These are phyloP conservation scores for Chlorella variabilis DNA, from an alignment of 163 green algal species.

Conservation along the genomic window DNA sequence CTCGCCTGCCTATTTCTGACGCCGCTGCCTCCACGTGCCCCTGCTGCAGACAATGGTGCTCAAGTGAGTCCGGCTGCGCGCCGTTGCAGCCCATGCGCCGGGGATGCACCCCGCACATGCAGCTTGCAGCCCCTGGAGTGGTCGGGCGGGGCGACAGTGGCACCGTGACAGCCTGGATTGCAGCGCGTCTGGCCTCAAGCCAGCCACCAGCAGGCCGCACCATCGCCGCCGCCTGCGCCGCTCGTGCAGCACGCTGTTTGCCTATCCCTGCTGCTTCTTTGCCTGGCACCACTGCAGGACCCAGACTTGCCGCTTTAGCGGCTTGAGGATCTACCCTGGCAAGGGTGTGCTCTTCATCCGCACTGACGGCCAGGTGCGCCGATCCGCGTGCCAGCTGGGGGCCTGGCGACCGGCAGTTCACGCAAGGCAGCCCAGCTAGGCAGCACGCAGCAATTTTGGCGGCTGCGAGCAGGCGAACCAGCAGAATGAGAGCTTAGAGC, in stretches of 20 bases:
- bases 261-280: background rate
- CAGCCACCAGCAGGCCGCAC: no score
- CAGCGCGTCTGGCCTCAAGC: no score
- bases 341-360: conserved; percentile 93
- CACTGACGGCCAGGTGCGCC: conserved; percentile 82
- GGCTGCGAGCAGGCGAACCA: no score
- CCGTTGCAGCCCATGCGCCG: background rate
- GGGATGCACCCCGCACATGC: no score
- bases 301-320: conserved; percentile 96
- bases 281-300: conserved; percentile 87
- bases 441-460: background rate
- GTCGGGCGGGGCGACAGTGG: no score
- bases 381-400: background rate
- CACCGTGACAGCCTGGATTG: no score
- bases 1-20: no score
- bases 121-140: no score
- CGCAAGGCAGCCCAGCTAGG: no score
- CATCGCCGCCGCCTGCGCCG: no score
- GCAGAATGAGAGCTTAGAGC: no score
- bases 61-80: conserved; percentile 23
- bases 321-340: conserved; percentile 97
- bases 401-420: background rate
- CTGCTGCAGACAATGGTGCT: conserved; percentile 38
- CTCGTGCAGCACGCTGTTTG: no score
- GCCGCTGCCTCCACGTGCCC: background rate